These are phyloP conservation scores for Aureobasidium sp. DNA, from an alignment of 2,329 filamentous ascomycete species.

Conservation along the genomic window DNA sequence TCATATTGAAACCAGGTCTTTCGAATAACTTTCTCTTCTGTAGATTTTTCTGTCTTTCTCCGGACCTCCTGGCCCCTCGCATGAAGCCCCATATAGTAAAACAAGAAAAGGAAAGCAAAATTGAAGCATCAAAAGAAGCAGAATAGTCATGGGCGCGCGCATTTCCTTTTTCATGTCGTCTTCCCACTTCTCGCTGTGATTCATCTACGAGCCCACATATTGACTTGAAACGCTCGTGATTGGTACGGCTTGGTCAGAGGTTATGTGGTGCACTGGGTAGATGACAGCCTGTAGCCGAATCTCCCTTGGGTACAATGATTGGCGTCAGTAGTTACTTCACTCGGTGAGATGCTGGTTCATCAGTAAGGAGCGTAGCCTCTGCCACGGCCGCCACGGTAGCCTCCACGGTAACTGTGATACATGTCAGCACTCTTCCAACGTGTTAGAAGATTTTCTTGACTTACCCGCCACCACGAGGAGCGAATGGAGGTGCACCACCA, in stretches of 20 bases:
- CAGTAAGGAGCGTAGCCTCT: conserved; percentile 34
- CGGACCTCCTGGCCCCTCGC: background rate
- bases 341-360: conserved; percentile 13
- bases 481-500: conserved; percentile 22
- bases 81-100: background rate
- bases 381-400: conserved; percentile 27
- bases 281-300: background rate
- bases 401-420: conserved; percentile 28
- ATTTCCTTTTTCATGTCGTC: background rate
- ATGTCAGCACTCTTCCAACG: background rate
- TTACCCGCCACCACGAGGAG: conserved; percentile 36
- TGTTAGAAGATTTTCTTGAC: conserved; percentile 18
- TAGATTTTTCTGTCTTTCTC: conserved; percentile 13
- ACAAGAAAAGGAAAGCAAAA: background rate
- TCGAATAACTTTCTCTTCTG: conserved; percentile 5
- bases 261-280: background rate
- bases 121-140: background rate
- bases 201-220: background rate
- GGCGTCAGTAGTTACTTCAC: background rate
- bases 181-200: background rate
- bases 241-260: background rate
- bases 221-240: background rate
- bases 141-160: background rate
- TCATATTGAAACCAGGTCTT: background rate
- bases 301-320: background rate